Evolutionary conservation across 768 basidiomycete genomes (phyloP), one percentile per base, ranked within the genome.

Genomic region (Leccinum olivaceopallidum): DNA sequence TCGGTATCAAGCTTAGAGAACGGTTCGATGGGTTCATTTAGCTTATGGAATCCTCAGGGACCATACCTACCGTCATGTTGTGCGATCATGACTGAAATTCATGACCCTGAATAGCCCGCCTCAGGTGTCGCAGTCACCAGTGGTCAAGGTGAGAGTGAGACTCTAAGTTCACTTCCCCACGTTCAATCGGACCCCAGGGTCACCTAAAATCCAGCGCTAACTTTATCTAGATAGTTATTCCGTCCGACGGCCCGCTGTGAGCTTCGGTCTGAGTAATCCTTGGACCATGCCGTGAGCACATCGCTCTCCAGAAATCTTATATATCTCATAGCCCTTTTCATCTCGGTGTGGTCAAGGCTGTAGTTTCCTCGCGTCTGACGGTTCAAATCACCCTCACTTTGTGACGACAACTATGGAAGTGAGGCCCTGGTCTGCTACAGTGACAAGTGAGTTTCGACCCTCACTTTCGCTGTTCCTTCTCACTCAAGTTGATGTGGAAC

Each of bases 361-460:
- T 26, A 26, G 9, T 50, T 22, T n/a, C 54, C 20, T 18, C 4
- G 10, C 20, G n/a, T 44, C n/a, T 22, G 52, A 48, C 50, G 10
- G 12, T 16, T 28, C 18, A 52, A 28, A 55, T 18, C 51, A 26
- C 34, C 4, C 28, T 32, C 6, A 4, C 28, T 30, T 53, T 53
- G 7, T 18, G 14, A 57, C 24, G 34, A 13, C 28, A 12, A 5
- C 51, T 3, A 16, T 30, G 50, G 0, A 7, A 7, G 55, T 60
- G 12, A 32, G 10, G 5, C 39, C 49, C 8, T 69, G 60, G 61
- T 56, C 62, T 30, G n/a, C 7, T 24, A n/a, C 18, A 48, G 67
- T 68, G 13, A 22, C 42, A 60, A 24, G 69, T 71, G 52, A 6
- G 69, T 58, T 22, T 10, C 10, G 42, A 12, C 10, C 10, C 34